phyloP scores from a whole-genome alignment of 768 basidiomycete species.

The Lepiota brunneoincarnata region DNA sequence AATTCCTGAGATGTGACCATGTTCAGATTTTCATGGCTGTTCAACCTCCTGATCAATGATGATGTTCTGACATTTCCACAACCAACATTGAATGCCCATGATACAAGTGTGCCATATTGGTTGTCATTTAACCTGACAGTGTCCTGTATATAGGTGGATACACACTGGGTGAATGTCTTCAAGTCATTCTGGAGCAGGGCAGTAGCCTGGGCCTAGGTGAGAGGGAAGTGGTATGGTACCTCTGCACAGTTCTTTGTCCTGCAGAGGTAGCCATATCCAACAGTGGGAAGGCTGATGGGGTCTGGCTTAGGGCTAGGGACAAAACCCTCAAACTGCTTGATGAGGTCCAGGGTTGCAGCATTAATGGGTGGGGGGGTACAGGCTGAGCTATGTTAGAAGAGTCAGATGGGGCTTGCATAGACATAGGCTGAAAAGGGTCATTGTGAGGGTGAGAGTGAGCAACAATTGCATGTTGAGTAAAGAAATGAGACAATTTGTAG shows the following conservation, averaged over 20 bases:
- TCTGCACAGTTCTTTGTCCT: slow-evolving; percentile 13
- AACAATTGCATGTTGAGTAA: too few species aligned
- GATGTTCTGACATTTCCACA: slow-evolving; percentile 24
- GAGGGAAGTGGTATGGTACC: slow-evolving; percentile 30
- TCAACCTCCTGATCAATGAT: slow-evolving; percentile 26
- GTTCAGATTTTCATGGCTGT: slow-evolving; percentile 28
- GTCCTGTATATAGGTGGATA: slow-evolving; percentile 20
- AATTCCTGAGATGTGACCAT: slow-evolving; percentile 31
- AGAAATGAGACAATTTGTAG: too few species aligned
- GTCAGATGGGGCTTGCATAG: too few species aligned
- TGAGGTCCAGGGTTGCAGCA: slow-evolving; percentile 25
- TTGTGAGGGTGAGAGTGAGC: too few species aligned
- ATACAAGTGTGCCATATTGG: slow-evolving; percentile 29
- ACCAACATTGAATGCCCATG: slow-evolving; percentile 31
- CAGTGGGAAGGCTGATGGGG: slow-evolving; percentile 31
- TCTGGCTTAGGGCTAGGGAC: slow-evolving; percentile 28
- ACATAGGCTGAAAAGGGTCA: too few species aligned
- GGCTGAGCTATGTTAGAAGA: too few species aligned
- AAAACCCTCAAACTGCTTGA: slow-evolving; percentile 31
- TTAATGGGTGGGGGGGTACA: slow-evolving; percentile 21
- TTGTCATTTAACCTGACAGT: slow-evolving; percentile 28
- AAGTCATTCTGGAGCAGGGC: slow-evolving; percentile 28
- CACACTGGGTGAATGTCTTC: slow-evolving; percentile 19
- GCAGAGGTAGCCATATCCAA: slow-evolving; percentile 33
- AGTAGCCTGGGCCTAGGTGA: slow-evolving; percentile 25